Evolutionary conservation across 164 flowering plant species (phyloP), one percentile per base, ranked within the genome.

Genomic region (Liquidambar formosana): DNA sequence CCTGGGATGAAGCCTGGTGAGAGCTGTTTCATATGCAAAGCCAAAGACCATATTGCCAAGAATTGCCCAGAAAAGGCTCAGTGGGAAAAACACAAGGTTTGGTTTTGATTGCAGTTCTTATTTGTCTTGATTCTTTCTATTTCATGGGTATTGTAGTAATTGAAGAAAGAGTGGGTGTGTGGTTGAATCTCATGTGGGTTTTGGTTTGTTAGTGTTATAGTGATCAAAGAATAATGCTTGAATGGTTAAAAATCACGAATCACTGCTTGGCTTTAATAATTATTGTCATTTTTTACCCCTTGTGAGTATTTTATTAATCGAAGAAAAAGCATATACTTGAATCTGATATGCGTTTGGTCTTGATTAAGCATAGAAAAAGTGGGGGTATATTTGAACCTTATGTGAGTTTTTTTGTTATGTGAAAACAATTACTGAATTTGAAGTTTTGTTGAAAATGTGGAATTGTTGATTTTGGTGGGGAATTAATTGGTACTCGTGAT

Each of bases 1-100:
- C 90, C 96, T 65, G 97, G 97, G 9, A 87, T 94, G 97, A 87
- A 72, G 79, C 99, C 97, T 23, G 99, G 98, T 6, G 99, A 92
- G 21, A 78, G 88, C 71, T 94, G 99, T 70, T 93, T 66, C 67
- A 92, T 92, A 25, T 92, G 99, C 78, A 92, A 92, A 71, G 90
- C 67, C 19, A 48, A 66, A 16, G 84, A 92, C 69, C 99, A 95
- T 64, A 85, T 92, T 57, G 99, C 97, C 76, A 94, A 87, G 76
- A 73, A 73, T 43, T 94, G 99, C 78, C 97, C 99, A 25, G 60
- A 85, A 45, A 92, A 91, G 72, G 86, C 80, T 59, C 76, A 79
- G 48, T 94, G 98, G 98, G 96, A 90, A 61, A 91, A 75, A 73
- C 77, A 92, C 75, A 95, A 91, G 97, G 97, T 91, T 43, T 47